Evolutionary conservation across 176 grass and related monocot species (phyloP).

Genomic region (Aegilops tauschii): DNA sequence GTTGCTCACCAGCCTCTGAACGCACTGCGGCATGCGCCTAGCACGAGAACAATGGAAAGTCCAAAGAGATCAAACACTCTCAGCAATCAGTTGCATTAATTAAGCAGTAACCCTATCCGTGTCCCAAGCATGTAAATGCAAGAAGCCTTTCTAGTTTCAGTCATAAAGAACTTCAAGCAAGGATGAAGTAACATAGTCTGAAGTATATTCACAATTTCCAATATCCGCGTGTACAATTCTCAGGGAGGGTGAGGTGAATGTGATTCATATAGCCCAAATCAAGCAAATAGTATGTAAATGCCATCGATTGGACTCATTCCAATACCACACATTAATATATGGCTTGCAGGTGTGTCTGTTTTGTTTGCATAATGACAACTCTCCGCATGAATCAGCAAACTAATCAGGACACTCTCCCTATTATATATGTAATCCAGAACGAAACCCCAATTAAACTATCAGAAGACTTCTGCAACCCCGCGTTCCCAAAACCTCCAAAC

Average conservation of each 20-base stretch:
- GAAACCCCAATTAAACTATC: neutral
- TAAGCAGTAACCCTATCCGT: neutral
- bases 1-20: constrained; percentile 40
- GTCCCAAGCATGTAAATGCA: neutral
- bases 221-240: neutral
- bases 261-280: neutral
- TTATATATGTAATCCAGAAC: neutral
- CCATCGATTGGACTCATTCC: neutral
- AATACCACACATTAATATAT: neutral
- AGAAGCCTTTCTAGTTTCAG: neutral
- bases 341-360: too few relatives aligned
- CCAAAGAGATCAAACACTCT: constrained; percentile 29
- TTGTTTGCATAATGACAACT: too few relatives aligned
- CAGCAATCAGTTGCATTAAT: constrained; percentile 1
- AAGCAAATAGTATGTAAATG: constrained; percentile 9
- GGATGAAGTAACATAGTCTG: neutral
- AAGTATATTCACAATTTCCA: neutral
- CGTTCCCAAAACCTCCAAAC: neutral
- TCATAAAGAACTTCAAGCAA: neutral
- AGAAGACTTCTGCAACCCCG: neutral
- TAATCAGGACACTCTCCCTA: neutral
- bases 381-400: too few relatives aligned
- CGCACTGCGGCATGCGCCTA: constrained; percentile 44
- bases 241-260: neutral
- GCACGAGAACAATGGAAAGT: constrained; percentile 32